Base-by-base conservation (phyloP, 768 basidiomycete genomes). In the Xanthoconium purpureum region DNA sequence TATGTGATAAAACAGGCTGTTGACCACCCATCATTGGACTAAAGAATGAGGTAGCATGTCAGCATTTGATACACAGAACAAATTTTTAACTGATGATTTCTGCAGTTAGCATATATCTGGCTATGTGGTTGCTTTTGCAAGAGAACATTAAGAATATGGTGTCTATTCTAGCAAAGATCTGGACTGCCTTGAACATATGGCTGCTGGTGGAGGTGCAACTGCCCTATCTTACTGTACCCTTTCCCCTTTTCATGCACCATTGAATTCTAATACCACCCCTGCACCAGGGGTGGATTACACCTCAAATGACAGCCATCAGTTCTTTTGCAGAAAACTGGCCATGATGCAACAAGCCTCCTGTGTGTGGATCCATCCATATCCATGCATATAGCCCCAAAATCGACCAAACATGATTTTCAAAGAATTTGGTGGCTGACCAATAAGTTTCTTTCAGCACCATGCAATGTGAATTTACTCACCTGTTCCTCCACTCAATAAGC, bases 351-450 rank as follows among this genome's bases (percentile, higher is more conserved):
- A 79, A 59, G 75, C 84, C 0, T 84, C 78, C 69, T 84, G 85
- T 65, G 82, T 86, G 82, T 84, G 65, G 55, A 82, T 74, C 3
- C 6, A 14, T 38, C 17, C 0, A 1, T 3, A 8, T 54, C 8
- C 0, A 3, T 11, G 15, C 7, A 10, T 45, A 1, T 4, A 5
- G 32, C 32, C 6, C 32, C 6, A 33, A 33, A 33, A 10, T 17
- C 51, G 35, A 67, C 18, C 32, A 6, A 3, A 46, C 36, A 0
- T 53, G 33, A 67, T 17, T 35, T 8, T 11, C 17, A 11, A 81
- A 81, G 9, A 78, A 83, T n/a, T 84, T 84, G 47, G 79, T 82
- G 20, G 78, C 80, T 57, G 83, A 83, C 53, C 75, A 69, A 79
- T 80, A 47, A 11, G 62, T 53, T 32, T 2, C 14, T 2, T 44